Conservation (phyloP, 2,329 filamentous ascomycete genomes). For the Torrubiella hemipterigena region DNA sequence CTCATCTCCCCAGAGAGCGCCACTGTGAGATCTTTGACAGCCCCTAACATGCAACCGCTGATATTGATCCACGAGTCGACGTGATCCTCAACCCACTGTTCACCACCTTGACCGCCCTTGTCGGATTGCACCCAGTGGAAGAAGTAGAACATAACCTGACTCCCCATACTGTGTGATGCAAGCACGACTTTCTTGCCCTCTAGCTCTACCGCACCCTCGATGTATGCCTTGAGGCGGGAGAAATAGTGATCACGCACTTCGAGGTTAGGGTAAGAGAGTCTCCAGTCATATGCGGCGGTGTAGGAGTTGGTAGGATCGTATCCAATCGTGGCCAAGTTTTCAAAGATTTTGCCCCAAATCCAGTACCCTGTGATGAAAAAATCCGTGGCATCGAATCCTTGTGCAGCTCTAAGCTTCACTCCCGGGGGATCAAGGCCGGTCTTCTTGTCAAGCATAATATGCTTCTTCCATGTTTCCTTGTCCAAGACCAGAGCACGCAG, state of each 20-base stretch:
- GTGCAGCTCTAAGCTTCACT: constrained; percentile 82
- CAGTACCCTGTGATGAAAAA: constrained; percentile 90
- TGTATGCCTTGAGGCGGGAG: constrained; percentile 75
- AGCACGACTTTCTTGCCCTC: constrained; percentile 71
- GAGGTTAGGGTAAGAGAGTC: constrained; percentile 78
- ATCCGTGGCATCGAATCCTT: constrained; percentile 95
- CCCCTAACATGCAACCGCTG: constrained; percentile 93
- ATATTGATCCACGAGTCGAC: constrained; percentile 98
- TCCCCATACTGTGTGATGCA: constrained; percentile 94
- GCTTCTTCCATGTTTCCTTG: constrained; percentile 87
- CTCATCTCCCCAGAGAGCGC: constrained; percentile 96
- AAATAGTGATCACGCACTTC: constrained; percentile 92
- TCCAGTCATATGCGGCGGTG: constrained; percentile 77
- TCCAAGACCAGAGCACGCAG: constrained; percentile 90
- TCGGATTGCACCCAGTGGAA: constrained; percentile 71
- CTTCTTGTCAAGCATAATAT: constrained; percentile 90
- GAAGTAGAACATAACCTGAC: constrained; percentile 85
- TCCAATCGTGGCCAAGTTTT: constrained; percentile 89
- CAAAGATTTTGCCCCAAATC: constrained; percentile 99
- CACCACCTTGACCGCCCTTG: constrained; percentile 67
- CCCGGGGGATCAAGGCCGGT: constrained; percentile 85
- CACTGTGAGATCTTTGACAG: constrained; percentile 80
- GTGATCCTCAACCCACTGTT: constrained; percentile 79
- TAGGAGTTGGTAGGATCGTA: constrained; percentile 77
- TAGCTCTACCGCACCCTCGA: constrained; percentile 69